Percentiles rank a stretch among this genome's conserved stretches.
phyloP scores from a whole-genome alignment of 1,284 basidiomycete species.

The Sanghuangporus sanghuang region DNA sequence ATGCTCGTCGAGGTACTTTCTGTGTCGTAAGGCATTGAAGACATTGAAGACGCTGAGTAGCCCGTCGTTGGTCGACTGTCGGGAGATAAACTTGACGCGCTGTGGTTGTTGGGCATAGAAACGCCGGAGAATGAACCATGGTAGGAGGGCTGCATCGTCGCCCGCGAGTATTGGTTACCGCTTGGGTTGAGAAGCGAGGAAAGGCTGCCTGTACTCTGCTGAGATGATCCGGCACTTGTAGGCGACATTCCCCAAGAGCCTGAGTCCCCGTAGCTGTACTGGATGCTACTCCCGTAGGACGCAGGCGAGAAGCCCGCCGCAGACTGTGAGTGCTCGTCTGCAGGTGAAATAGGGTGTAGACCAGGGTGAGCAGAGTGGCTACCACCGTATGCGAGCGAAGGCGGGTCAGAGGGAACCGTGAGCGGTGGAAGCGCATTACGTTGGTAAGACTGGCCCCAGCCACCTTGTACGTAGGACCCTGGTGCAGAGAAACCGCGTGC shows the following conservation, averaged over 20 bases:
- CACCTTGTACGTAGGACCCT: slow-evolving; percentile 60
- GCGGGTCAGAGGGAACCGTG: slow-evolving; percentile 69
- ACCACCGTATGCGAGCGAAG: slow-evolving; percentile 45
- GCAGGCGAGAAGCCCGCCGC: slow-evolving; percentile 52
- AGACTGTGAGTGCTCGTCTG: slow-evolving; percentile 55
- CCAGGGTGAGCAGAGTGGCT: slow-evolving; percentile 44
- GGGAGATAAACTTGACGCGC: slow-evolving; percentile 67
- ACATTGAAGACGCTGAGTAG: slow-evolving; percentile 75
- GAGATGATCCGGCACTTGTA: slow-evolving; percentile 40
- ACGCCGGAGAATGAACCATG: slow-evolving; percentile 56
- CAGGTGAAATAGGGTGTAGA: slow-evolving; percentile 53
- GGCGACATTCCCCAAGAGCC: slow-evolving; percentile 57
- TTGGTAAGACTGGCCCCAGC: slow-evolving; percentile 56
- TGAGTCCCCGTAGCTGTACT: slow-evolving; percentile 50
- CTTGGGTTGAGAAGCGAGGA: slow-evolving; percentile 76
- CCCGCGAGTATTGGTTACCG: slow-evolving; percentile 51
- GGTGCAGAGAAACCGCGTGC: slow-evolving; percentile 77
- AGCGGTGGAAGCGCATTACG: slow-evolving; percentile 73
- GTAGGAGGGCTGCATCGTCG: slow-evolving; percentile 66
- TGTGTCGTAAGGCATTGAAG: slow-evolving; percentile 65
- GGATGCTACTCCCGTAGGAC: slow-evolving; percentile 41
- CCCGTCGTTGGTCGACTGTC: slow-evolving; percentile 79
- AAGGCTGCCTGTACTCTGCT: slow-evolving; percentile 54
- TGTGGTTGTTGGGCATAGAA: slow-evolving; percentile 61
- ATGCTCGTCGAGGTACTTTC: slow-evolving; percentile 35